Conservation (phyloP, 2,329 filamentous ascomycete genomes). For the Trichophyton rubrum region DNA sequence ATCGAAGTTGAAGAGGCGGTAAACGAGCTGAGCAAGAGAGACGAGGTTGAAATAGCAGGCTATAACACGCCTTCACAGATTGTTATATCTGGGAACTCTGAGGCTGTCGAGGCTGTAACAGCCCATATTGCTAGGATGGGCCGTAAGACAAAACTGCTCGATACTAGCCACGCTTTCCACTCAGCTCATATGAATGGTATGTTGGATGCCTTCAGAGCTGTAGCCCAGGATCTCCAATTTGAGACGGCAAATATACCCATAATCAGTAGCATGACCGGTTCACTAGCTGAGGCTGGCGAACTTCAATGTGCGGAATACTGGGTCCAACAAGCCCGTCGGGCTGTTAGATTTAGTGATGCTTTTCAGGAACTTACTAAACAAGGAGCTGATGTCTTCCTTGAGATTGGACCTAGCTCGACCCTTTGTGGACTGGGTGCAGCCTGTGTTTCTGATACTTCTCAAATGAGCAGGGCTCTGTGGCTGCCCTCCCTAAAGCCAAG, state of each 20-base stretch:
- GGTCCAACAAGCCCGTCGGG: background rate
- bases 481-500: background rate
- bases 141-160: background rate
- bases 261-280: constrained; percentile 1
- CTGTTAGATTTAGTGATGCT: constrained; percentile 1
- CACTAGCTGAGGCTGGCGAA: background rate
- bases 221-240: background rate
- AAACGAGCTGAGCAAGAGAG: background rate
- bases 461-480: background rate
- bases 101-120: background rate
- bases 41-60: background rate
- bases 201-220: constrained; percentile 1
- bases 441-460: background rate
- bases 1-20: background rate
- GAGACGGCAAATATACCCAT: background rate
- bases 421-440: constrained; percentile 1
- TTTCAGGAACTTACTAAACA: background rate
- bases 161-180: constrained; percentile 4
- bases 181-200: constrained; percentile 1
- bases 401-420: background rate
- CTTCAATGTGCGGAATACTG: constrained; percentile 1
- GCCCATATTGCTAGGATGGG: background rate
- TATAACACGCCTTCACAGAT: constrained; percentile 1
- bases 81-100: background rate
- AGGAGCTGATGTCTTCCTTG: background rate